A percentile compares a stretch with the other conserved stretches of the same genome.
These are phyloP conservation scores for Alloascoidea africana DNA, from an alignment of 805 yeast species.

Conservation along the genomic window DNA sequence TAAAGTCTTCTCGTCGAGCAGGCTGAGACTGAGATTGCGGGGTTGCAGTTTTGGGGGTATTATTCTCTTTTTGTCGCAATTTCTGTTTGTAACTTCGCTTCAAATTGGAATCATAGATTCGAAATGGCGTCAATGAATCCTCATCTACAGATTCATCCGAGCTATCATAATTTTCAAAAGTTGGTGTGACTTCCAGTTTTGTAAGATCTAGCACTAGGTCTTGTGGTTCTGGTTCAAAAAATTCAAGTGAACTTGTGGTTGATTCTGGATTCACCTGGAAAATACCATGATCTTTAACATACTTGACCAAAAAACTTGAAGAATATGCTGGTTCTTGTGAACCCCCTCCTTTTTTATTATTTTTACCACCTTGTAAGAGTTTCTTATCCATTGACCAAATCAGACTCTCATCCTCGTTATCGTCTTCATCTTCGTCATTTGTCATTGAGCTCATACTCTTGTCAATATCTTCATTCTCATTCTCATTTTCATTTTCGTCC, in stretches of 20 bases:
- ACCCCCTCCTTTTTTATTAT: too few relatives aligned
- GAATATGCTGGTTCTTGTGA: background rate
- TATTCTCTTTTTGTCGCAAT: background rate
- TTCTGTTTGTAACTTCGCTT: background rate
- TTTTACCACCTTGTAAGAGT: too few relatives aligned
- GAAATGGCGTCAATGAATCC: background rate
- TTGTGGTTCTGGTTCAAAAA: too few relatives aligned
- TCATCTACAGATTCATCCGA: background rate
- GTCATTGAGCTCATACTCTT: background rate
- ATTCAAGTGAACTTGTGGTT: too few relatives aligned
- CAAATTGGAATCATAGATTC: background rate
- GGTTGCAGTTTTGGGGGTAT: too few relatives aligned
- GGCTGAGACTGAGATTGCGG: too few relatives aligned
- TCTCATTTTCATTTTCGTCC: too few relatives aligned
- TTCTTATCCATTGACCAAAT: too few relatives aligned
- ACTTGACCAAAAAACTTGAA: background rate
- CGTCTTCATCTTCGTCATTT: background rate
- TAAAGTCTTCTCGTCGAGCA: slow-evolving; percentile 1
- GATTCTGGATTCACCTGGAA: background rate
- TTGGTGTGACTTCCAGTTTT: too few relatives aligned
- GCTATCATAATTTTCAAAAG: too few relatives aligned
- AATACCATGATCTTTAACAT: background rate
- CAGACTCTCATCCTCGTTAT: background rate
- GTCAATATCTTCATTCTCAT: too few relatives aligned
- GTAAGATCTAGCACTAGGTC: too few relatives aligned